phyloP scores from a whole-genome alignment of 2,329 filamentous ascomycete species.

The Cladophialophora psammophila region DNA sequence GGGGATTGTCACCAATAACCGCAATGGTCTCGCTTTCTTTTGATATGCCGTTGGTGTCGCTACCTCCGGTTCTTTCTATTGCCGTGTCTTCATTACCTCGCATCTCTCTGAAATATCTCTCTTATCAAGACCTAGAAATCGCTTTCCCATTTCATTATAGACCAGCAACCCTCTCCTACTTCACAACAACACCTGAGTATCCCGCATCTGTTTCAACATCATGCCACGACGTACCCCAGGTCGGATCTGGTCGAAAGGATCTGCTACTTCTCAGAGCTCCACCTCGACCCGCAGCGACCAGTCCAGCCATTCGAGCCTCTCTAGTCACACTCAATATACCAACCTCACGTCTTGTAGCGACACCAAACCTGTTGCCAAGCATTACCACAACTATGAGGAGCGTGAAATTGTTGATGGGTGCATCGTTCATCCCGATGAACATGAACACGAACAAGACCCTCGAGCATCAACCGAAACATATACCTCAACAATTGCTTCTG shows the following conservation, averaged over 20 bases:
- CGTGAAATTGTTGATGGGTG: conserved; percentile 21
- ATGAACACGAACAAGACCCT: conserved; percentile 38
- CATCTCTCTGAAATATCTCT: conserved; percentile 13
- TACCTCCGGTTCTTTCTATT: conserved; percentile 20
- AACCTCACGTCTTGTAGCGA: conserved; percentile 38
- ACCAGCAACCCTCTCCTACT: not conserved
- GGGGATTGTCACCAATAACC: conserved; percentile 24
- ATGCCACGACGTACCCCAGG: conserved; percentile 28
- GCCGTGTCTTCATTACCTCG: conserved; percentile 13
- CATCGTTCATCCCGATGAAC: conserved; percentile 32
- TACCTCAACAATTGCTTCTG: conserved; percentile 73
- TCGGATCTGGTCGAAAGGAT: conserved; percentile 31
- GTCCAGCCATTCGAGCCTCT: conserved; percentile 33
- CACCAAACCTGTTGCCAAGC: conserved; percentile 31
- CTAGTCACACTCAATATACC: conserved; percentile 37
- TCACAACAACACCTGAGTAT: not conserved
- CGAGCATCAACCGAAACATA: conserved; percentile 79
- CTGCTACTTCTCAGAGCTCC: conserved; percentile 34
- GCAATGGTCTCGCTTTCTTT: conserved; percentile 23
- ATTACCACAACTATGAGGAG: conserved; percentile 26
- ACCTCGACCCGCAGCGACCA: conserved; percentile 32
- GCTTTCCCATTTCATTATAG: conserved; percentile 11
- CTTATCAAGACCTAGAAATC: conserved; percentile 14
- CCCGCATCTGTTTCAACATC: conserved; percentile 6
- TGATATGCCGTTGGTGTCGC: conserved; percentile 28